Base-by-base conservation (phyloP, 257 asterid species). In the Vinca minor region DNA sequence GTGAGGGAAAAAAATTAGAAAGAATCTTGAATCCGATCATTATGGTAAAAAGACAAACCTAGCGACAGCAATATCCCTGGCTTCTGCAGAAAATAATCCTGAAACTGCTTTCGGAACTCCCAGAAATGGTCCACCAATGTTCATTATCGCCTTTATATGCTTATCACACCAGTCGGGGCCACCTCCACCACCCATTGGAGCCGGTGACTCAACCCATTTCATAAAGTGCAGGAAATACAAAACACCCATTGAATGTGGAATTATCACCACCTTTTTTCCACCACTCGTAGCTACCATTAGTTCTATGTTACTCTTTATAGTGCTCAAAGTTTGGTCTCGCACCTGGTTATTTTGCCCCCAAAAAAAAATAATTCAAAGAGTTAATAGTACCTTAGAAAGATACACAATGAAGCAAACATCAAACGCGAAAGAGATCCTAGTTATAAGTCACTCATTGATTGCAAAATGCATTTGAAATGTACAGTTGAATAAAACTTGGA, bases 161-260 rank as follows among this genome's bases (percentile, higher is more conserved):
- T 79, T 73, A 36, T 85, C 85, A 57, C 96, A 87, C 96, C 96
- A 87, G 69, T 82, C 78, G 26, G 86, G 65, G 71, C 94, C 96
- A 65, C 96, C 94, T n/a, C 86, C 96, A 65, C 96, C 96, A 14
- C 96, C 96, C 86, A 83, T 56, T 25, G 94, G 94, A 42, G 77
- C 77, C 8, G 94, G 86, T 53, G 89, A 86, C 71, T 87, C 96
- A 53, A 87, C 96, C 94, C 96, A 87, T 73, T 87, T 87, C 96
- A 87, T 87, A 77, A 87, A 87, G 76, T 88, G 94, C 80, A 88
- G 72, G 85, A 88, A 85, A 75, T 85, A 88, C 61, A 85, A 72
- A 74, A 69, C 89, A 63, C 96, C 94, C 96, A 88, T 88, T 21
- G 96, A 88, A 72, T 88, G 96, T 29, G 96, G 91, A 62, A 87